phyloP scores from a whole-genome alignment of 2,329 filamentous ascomycete species.

The Fusarium pseudograminearum region DNA sequence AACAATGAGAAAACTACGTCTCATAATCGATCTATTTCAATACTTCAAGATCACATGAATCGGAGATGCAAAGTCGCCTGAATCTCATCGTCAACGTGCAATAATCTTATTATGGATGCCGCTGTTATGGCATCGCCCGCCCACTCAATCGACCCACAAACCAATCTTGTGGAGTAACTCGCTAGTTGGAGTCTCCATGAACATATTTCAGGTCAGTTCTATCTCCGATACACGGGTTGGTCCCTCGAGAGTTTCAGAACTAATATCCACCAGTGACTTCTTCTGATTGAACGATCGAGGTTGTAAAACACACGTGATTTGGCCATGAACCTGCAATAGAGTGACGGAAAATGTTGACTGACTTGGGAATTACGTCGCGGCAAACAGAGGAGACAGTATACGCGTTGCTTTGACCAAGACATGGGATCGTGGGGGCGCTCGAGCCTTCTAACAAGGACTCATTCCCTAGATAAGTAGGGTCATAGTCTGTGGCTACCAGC shows the following conservation, averaged over 20 bases:
- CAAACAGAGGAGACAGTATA: not conserved
- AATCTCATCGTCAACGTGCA: not conserved
- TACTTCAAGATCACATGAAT: no score
- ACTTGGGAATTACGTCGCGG: not conserved
- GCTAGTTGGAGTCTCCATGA: not conserved
- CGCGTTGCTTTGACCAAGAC: not conserved
- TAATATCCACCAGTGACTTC: not conserved
- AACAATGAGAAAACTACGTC: no score
- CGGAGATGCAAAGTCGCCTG: no score
- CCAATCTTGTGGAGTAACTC: not conserved
- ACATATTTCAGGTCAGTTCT: not conserved
- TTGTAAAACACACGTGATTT: no score
- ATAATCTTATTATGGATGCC: not conserved
- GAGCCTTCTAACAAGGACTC: not conserved
- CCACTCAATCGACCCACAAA: not conserved
- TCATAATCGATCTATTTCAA: no score
- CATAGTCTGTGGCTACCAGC: no score
- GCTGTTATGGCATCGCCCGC: not conserved
- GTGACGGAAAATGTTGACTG: not conserved
- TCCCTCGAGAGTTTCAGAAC: not conserved
- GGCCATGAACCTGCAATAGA: not conserved
- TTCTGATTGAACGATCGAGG: no score
- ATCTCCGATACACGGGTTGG: not conserved
- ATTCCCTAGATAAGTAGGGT: not conserved
- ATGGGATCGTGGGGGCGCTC: not conserved